These are phyloP conservation scores for Mycena indigotica DNA, from an alignment of 768 basidiomycete species.

Conservation along the genomic window DNA sequence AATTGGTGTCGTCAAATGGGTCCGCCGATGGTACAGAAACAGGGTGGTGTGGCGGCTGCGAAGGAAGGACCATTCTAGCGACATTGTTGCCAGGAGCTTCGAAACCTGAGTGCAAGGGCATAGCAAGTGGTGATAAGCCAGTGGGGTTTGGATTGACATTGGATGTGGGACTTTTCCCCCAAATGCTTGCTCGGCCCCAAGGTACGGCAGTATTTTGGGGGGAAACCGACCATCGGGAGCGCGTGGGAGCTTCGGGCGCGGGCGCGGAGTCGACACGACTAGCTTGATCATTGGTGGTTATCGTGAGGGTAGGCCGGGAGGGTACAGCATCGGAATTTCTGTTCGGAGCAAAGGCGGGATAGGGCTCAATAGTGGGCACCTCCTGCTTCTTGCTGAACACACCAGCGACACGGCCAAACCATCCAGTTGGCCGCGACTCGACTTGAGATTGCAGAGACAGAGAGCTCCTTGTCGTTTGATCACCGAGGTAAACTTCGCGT, in stretches of 20 bases:
- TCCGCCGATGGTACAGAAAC: constrained; percentile 20
- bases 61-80: constrained; percentile 22
- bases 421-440: constrained; percentile 27
- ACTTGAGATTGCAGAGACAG: constrained; percentile 15
- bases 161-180: constrained; percentile 39
- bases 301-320: constrained; percentile 39
- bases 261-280: constrained; percentile 27
- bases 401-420: constrained; percentile 32
- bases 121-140: constrained; percentile 24
- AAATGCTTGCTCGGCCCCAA: constrained; percentile 36
- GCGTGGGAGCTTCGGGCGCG: constrained; percentile 26
- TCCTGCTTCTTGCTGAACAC: constrained; percentile 27
- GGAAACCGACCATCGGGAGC: constrained; percentile 42
- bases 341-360: constrained; percentile 22
- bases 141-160: constrained; percentile 33
- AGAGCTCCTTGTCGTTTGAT: constrained; percentile 4
- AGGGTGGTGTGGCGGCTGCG: constrained; percentile 24
- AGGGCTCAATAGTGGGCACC: constrained; percentile 12
- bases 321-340: constrained; percentile 17
- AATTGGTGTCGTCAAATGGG: constrained; percentile 24
- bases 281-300: constrained; percentile 47
- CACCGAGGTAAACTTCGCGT: constrained; percentile 20
- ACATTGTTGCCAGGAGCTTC: constrained; percentile 22
- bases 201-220: constrained; percentile 31
- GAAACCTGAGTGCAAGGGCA: constrained; percentile 30